A percentile compares a stretch with the other conserved stretches of the same genome.
Conservation (phyloP, 257 asterid genomes). For the Solanum pennellii region DNA sequence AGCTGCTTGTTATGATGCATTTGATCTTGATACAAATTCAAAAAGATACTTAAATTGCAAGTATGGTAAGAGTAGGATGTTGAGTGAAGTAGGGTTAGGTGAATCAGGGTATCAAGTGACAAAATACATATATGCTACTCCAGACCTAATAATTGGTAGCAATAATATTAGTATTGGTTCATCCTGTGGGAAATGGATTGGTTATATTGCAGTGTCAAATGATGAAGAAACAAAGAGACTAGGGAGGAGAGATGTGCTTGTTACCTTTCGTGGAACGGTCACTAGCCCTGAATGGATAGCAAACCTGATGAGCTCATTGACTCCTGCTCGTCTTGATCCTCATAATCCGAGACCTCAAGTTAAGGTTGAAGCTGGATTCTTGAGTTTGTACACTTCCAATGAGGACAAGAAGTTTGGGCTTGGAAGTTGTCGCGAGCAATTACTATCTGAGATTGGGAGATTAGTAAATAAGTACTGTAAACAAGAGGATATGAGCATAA, state of each 20-base stretch:
- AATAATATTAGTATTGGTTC: background rate
- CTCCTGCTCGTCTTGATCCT: conserved; percentile 48
- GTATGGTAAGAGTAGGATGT: conserved; percentile 28
- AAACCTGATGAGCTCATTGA: conserved; percentile 45
- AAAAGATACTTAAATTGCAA: conserved; percentile 56
- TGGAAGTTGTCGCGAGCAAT: conserved; percentile 55
- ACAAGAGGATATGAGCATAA: conserved; percentile 44
- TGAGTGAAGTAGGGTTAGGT: conserved; percentile 31
- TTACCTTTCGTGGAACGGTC: conserved; percentile 53
- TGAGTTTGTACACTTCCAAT: conserved; percentile 39
- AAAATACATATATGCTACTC: conserved; percentile 53
- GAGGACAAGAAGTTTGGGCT: conserved; percentile 36
- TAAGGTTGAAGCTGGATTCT: conserved; percentile 52
- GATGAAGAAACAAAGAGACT: conserved; percentile 18
- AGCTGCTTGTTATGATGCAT: conserved; percentile 51
- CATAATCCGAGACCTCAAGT: conserved; percentile 33
- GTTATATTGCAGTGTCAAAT: conserved; percentile 37
- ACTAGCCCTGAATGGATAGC: conserved; percentile 54
- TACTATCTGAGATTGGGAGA: conserved; percentile 51
- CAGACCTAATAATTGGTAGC: conserved; percentile 8
- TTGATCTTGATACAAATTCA: conserved; percentile 46
- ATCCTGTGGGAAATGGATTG: conserved; percentile 40
- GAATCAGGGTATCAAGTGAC: conserved; percentile 44
- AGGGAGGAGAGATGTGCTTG: conserved; percentile 47
- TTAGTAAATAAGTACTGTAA: conserved; percentile 8